Percentiles rank a stretch among this genome's conserved stretches.
Evolutionary conservation across 2,329 filamentous ascomycete species (phyloP).

Genomic region (Gyromitra esculenta): DNA sequence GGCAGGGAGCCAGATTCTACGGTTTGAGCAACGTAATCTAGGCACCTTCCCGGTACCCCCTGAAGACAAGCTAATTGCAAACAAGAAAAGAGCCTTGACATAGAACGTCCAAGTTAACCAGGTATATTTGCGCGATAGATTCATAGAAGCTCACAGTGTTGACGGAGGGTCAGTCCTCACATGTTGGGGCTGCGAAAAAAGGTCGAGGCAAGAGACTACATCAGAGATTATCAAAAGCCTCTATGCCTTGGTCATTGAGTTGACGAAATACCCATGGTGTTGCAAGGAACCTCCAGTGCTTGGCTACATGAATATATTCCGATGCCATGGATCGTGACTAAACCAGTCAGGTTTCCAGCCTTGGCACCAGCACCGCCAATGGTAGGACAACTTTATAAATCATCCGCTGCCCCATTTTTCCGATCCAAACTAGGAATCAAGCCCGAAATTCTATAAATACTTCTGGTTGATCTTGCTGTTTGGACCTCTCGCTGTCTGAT

Average conservation of each 20-base stretch:
- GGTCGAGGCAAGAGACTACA: no score
- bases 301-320: neutral
- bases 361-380: constrained; percentile 6
- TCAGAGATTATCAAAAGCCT: neutral
- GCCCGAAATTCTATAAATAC: neutral
- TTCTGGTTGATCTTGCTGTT: neutral
- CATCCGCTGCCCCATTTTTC: neutral
- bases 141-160: no score
- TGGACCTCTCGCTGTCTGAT: neutral
- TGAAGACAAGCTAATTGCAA: no score
- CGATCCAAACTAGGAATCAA: neutral
- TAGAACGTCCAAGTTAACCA: no score
- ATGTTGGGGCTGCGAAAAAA: no score
- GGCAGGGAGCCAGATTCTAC: no score
- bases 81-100: no score
- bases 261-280: neutral
- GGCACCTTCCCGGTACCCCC: no score
- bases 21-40: no score
- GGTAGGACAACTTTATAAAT: constrained; percentile 15
- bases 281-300: neutral
- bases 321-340: neutral
- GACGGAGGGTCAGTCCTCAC: no score
- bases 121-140: no score
- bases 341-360: neutral
- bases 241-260: neutral